Evolutionary conservation across 2,329 filamentous ascomycete genomes (phyloP).

Genomic region (Emergomyces orientalis): DNA sequence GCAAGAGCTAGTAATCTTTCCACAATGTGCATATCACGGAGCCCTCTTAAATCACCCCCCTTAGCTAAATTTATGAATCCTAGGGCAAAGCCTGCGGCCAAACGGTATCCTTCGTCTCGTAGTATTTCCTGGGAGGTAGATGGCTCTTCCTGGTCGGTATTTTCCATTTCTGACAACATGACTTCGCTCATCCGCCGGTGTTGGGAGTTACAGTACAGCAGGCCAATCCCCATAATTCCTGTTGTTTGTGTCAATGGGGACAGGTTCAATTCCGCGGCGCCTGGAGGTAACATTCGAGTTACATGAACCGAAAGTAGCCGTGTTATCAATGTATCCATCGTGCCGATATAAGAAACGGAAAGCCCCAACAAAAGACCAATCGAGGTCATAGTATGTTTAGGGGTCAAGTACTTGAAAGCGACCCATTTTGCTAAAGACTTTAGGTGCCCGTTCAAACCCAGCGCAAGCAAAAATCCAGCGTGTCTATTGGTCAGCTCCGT

Average conservation of each 20-base stretch:
- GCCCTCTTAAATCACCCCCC: constrained; percentile 73
- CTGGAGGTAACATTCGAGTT: constrained; percentile 82
- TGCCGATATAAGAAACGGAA: constrained; percentile 87
- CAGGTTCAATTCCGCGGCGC: constrained; percentile 87
- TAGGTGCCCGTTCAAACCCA: constrained; percentile 92
- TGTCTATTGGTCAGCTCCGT: constrained; percentile 90
- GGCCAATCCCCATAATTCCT: constrained; percentile 90
- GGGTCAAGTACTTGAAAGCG: constrained; percentile 97
- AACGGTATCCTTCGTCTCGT: constrained; percentile 88
- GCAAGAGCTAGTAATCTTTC: constrained; percentile 80
- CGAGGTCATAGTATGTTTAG: constrained; percentile 98
- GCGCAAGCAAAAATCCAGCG: constrained; percentile 80
- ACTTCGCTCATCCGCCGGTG: constrained; percentile 98
- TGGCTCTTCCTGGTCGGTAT: constrained; percentile 69
- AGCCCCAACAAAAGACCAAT: constrained; percentile 88
- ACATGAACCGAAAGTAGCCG: constrained; percentile 90
- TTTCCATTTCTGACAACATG: constrained; percentile 95
- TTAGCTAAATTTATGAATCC: constrained; percentile 93
- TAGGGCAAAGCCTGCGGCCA: constrained; percentile 86
- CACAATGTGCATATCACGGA: constrained; percentile 88
- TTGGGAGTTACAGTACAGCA: constrained; percentile 89
- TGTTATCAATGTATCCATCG: constrained; percentile 94
- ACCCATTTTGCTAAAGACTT: constrained; percentile 94
- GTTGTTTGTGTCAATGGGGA: constrained; percentile 91
- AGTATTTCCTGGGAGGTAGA: constrained; percentile 61